These are phyloP conservation scores for Daldinia loculata DNA, from an alignment of 495 filamentous ascomycete species.

Conservation along the genomic window DNA sequence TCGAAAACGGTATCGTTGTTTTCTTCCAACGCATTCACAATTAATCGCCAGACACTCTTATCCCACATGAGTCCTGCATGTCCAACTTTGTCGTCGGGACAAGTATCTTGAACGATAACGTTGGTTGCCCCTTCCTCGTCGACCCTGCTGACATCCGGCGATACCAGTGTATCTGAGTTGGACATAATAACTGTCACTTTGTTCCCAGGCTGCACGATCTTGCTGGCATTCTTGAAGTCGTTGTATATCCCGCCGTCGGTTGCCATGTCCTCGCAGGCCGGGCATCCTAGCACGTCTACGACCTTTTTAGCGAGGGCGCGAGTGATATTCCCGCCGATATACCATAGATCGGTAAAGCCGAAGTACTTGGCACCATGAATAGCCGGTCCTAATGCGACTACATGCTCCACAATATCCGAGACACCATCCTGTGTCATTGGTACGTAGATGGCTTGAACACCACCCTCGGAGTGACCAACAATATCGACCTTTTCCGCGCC, in stretches of 20 bases:
- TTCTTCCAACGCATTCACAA: slow-evolving; percentile 60
- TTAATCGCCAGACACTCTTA: slow-evolving; percentile 63
- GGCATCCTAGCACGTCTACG: slow-evolving; percentile 54
- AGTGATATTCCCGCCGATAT: slow-evolving; percentile 50
- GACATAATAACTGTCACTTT: slow-evolving; percentile 61
- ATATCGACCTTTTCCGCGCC: slow-evolving; percentile 58
- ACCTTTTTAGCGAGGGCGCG: slow-evolving; percentile 45
- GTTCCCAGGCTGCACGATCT: slow-evolving; percentile 60
- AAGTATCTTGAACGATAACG: slow-evolving; percentile 57
- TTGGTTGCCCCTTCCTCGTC: slow-evolving; percentile 59
- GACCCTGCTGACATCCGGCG: slow-evolving; percentile 54
- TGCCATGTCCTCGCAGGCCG: slow-evolving; percentile 57
- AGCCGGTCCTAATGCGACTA: slow-evolving; percentile 61
- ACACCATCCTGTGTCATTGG: slow-evolving; percentile 57
- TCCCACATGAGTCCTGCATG: slow-evolving; percentile 65
- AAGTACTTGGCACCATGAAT: slow-evolving; percentile 60
- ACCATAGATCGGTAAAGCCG: slow-evolving; percentile 57
- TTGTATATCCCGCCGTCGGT: slow-evolving; percentile 52
- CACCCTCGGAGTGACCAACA: slow-evolving; percentile 65
- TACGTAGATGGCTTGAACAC: slow-evolving; percentile 61
- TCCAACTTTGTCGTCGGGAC: slow-evolving; percentile 58
- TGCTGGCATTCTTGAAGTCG: slow-evolving; percentile 49
- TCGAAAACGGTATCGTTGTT: slow-evolving; percentile 35
- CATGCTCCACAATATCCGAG: slow-evolving; percentile 53
- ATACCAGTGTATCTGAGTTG: slow-evolving; percentile 58